Evolutionary conservation across 129 eudicot species (phyloP).

Genomic region (Escallonia herrerae): DNA sequence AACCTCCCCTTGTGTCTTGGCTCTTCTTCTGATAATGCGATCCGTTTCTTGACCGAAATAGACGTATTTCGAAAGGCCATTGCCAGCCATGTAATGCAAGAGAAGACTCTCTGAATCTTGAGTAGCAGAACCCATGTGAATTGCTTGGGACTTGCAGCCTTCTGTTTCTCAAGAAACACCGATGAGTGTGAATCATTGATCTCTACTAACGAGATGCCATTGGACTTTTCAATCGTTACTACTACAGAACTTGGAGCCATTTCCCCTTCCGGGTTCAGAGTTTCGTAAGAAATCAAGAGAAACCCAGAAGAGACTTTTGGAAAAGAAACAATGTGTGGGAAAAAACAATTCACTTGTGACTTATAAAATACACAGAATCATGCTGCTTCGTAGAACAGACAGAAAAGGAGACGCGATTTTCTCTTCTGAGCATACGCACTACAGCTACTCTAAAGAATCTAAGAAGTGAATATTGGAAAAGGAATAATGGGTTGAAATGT

Average conservation of each 20-base stretch:
- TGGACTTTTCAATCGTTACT: conserved; percentile 39
- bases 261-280: not conserved
- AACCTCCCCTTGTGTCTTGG: conserved; percentile 52
- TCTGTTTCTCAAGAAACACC: conserved; percentile 49
- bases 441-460: too few species aligned
- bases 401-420: too few species aligned
- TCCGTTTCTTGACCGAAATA: conserved; percentile 42
- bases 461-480: not conserved
- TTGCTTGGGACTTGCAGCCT: conserved; percentile 65
- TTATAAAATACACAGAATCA: not conserved
- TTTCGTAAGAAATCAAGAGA: not conserved
- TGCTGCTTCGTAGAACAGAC: not conserved
- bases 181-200: conserved; percentile 36
- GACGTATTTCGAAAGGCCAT: conserved; percentile 28
- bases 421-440: too few species aligned
- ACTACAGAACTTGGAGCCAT: conserved; percentile 57
- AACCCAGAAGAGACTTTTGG: conserved; percentile 21
- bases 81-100: conserved; percentile 56
- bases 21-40: conserved; percentile 63
- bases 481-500: not conserved
- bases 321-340: conserved; percentile 4
- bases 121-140: conserved; percentile 62
- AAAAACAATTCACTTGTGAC: not conserved
- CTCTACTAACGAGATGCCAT: conserved; percentile 42
- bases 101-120: conserved; percentile 53